Percentiles rank a stretch among this genome's conserved stretches.
These are phyloP conservation scores for Moesziomyces sp. DNA, from an alignment of 1,284 basidiomycete species.

Conservation along the genomic window DNA sequence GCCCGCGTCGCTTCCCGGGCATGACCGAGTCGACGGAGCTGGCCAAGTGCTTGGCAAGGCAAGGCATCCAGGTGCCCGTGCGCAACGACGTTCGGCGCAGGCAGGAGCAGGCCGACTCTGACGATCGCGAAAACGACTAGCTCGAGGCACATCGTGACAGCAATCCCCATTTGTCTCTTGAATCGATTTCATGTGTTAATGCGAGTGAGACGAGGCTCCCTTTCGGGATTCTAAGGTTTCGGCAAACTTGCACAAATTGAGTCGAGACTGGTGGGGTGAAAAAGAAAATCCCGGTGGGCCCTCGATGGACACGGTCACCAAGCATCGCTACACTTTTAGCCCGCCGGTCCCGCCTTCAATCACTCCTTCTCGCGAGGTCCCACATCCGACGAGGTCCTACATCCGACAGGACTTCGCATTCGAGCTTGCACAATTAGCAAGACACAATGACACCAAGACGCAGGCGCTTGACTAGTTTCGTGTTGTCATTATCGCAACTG, in stretches of 20 bases:
- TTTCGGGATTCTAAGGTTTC: not conserved
- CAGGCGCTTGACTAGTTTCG: no score
- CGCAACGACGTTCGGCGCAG: constrained; percentile 43
- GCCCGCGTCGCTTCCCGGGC: constrained; percentile 43
- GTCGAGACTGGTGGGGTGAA: no score
- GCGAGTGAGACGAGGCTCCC: not conserved
- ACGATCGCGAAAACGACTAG: constrained; percentile 7
- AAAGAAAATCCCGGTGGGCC: no score
- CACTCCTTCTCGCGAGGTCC: no score
- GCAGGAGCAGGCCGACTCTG: constrained; percentile 21
- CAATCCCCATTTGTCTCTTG: not conserved
- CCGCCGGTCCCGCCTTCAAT: no score
- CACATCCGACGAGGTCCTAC: no score
- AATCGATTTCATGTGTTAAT: not conserved
- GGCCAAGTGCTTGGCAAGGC: constrained; percentile 46
- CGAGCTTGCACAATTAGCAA: no score
- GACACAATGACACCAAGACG: no score
- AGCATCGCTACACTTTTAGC: constrained; percentile 15
- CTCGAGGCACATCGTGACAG: not conserved
- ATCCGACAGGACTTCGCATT: no score
- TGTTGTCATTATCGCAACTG: no score
- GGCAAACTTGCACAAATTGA: not conserved
- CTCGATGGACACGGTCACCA: constrained; percentile 4
- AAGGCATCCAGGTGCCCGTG: constrained; percentile 53
- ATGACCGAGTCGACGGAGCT: constrained; percentile 53